phyloP scores from a whole-genome alignment of 164 flowering plant genomes.

The Piper betle region DNA sequence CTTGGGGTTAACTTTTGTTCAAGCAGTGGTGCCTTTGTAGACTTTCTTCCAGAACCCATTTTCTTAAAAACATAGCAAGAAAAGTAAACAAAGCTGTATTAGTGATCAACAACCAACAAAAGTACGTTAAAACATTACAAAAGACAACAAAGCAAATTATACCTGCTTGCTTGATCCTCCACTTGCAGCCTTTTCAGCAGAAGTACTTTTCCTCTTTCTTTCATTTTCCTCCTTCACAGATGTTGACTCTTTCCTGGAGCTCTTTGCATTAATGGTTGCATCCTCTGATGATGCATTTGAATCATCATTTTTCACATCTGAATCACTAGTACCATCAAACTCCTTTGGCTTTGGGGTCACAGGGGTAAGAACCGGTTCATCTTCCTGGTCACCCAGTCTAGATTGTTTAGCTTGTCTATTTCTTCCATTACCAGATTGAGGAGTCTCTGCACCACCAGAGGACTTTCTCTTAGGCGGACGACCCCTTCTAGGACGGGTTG shows the following conservation, averaged over 20 bases:
- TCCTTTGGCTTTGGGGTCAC: slow-evolving; percentile 21
- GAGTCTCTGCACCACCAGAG: slow-evolving; percentile 7
- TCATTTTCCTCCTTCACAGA: slow-evolving; percentile 18
- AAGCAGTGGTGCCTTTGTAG: slow-evolving; percentile 25
- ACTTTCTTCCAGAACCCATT: slow-evolving; percentile 20
- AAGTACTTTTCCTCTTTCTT: slow-evolving; percentile 19
- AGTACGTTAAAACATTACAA: not conserved
- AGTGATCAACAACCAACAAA: not conserved
- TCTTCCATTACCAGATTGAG: slow-evolving; percentile 5
- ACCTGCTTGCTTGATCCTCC: slow-evolving; percentile 20
- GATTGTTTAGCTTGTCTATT: slow-evolving; percentile 7
- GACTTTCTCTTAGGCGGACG: slow-evolving; percentile 20
- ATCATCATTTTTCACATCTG: slow-evolving; percentile 15
- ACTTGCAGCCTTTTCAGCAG: slow-evolving; percentile 15
- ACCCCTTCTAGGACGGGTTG: slow-evolving; percentile 18
- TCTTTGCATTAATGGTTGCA: not conserved
- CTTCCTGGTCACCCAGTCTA: slow-evolving; percentile 7
- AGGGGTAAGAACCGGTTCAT: slow-evolving; percentile 15
- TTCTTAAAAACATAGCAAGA: slow-evolving; percentile 14
- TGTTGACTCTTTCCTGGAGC: slow-evolving; percentile 9
- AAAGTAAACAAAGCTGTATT: not conserved
- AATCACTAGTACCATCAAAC: slow-evolving; percentile 22
- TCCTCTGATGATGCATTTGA: not conserved
- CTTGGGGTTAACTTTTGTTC: slow-evolving; percentile 35
- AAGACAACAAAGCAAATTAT: not conserved